Evolutionary conservation across 2,329 filamentous ascomycete genomes (phyloP), one percentile per base, ranked within the genome.

Genomic region (Atkinsonella texensis): DNA sequence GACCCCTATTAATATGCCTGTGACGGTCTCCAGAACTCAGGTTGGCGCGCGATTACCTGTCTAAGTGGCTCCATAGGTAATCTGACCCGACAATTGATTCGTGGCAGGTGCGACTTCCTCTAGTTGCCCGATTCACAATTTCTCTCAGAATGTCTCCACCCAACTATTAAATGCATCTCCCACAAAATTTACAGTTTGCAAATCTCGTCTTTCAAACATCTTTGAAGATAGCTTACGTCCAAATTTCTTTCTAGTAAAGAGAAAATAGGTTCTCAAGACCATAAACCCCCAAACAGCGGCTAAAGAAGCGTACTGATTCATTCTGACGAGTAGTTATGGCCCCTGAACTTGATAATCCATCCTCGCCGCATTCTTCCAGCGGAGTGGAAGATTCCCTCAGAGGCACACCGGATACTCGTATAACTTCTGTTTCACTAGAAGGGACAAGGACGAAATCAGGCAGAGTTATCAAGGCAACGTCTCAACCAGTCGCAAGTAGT

Each of bases 381-480:
- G 76, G 73, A 45, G 72, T 69, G 18, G 72, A 71, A 33, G 77
- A 79, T 49, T 83, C 81, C 11, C 75, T 73, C 60, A 75, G 79
- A 57, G 77, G 75, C 15, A 86, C 84, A 6, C 83, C 83, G 0
- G 80, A 84, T 53, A 84, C 82, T 8, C 77, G 75, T 48, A 57
- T 83, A 42, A 83, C 81, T 5, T 68, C 76, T 6, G 84, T 85
- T 61, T 85, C 82, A 4, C 81, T 82, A 0, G 76, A 80, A 15
- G 78, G 80, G 41, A 52, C 65, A 74, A 73, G 18, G 64, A 65
- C 15, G 69, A 68, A 53, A 57, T 64, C 17, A 56, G 67, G 15
- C 66, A 68, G 31, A 58, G 63, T 9, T 58, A 70, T 40, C 61
- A 57, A 41, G 53, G 62, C 12, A 59, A 58, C 33, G 53, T 62